Base-by-base conservation (phyloP, 805 yeast species). In the Priceomyces carsonii region DNA sequence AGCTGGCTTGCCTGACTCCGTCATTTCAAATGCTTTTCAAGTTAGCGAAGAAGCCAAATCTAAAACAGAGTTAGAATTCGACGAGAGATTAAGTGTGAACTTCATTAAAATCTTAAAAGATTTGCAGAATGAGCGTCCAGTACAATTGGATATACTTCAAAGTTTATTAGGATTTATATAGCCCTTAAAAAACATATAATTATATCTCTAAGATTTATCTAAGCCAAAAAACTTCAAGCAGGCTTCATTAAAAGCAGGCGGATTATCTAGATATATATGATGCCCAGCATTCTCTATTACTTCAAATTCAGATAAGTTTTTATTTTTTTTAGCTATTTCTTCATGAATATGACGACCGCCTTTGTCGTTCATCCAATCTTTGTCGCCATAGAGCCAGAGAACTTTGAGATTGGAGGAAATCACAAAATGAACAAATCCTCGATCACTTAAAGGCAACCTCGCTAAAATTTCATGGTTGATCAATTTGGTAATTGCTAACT, bases 1-100 rank as follows among this genome's bases (percentile, higher is more conserved):
- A 38, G 93, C 96, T 0, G 77, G 77, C 0, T 59, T 89, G 1
- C 77, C 81, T 1, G 50, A 48, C 3, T 52, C 49, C 1, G 62
- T 82, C 5, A 64, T 80, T 4, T 54, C 60, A 1, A 47, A 53
- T 3, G 87, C 87, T 0, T 59, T 45, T 30, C 32, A 35, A 13
- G 52, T 64, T 12, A 66, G 80, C 8, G 60, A 58, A 32, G 42
- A 42, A 19, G 42, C 63, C 48, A 61, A 56, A 42, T 29, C 38
- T 3, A 45, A 45, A 18, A 47, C 60, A 5, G 71, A 39, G 17
- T 9, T 14, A 12, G 18, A 25, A 7, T 15, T 18, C 13, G 21
- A 28, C 18, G 34, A 37, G 25, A 23, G 8, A 4, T 28, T 35
- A 13, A 30, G 36, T 19, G 25, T 35, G 13, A 27, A 30, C 10